Conservation (phyloP, 1,284 basidiomycete species). For the Fomitiporia mediterranea region DNA sequence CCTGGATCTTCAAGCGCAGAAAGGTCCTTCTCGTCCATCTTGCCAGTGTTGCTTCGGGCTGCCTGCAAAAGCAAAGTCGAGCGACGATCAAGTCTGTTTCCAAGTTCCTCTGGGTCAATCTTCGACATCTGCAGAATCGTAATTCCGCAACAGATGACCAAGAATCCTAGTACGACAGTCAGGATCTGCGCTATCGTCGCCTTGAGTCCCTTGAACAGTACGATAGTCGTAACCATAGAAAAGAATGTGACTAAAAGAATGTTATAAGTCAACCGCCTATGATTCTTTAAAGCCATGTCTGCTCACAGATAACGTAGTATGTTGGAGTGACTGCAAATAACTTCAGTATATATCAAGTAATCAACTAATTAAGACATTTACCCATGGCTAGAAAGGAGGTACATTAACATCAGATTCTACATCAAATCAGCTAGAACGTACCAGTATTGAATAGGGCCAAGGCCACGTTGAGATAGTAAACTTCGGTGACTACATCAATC, state of each 20-base stretch:
- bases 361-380: constrained; percentile 21
- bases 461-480: constrained; percentile 68
- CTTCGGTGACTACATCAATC: constrained; percentile 39
- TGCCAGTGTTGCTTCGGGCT: constrained; percentile 60
- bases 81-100: constrained; percentile 67
- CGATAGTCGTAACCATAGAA: constrained; percentile 47
- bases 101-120: constrained; percentile 44
- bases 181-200: constrained; percentile 49
- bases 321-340: constrained; percentile 45
- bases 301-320: constrained; percentile 53
- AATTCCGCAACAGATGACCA: constrained; percentile 52
- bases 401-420: constrained; percentile 6
- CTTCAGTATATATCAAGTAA: constrained; percentile 27
- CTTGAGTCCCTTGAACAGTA: constrained; percentile 60
- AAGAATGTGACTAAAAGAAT: constrained; percentile 44
- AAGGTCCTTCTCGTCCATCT: constrained; percentile 54
- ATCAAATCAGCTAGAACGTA: constrained; percentile 21
- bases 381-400: constrained; percentile 28
- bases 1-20: constrained; percentile 70
- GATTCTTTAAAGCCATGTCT: neutral
- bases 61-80: constrained; percentile 84
- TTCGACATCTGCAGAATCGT: constrained; percentile 68
- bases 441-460: constrained; percentile 63
- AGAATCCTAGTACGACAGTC: constrained; percentile 59
- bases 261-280: neutral